Conservation (phyloP, 1,284 basidiomycete genomes). For the Rhodotorula sp. region DNA sequence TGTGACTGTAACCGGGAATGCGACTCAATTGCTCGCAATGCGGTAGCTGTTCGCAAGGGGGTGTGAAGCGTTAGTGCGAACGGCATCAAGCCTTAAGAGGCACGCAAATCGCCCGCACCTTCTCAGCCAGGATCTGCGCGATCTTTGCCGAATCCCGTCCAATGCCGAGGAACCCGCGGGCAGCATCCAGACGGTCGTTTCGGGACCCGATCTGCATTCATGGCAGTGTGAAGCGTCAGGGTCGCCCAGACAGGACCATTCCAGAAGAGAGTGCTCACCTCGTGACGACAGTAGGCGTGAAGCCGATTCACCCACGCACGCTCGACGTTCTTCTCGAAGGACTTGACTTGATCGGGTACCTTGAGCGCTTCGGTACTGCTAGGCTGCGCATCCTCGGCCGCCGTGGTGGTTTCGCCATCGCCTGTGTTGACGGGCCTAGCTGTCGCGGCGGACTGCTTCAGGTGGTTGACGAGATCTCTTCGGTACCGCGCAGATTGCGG, state of each 20-base stretch:
- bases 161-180: slow-evolving; percentile 76
- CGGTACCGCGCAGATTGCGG: slow-evolving; percentile 25
- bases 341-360: slow-evolving; percentile 47
- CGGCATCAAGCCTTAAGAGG: not conserved
- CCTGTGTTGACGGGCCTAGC: not conserved
- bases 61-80: not conserved
- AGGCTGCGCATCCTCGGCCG: not conserved
- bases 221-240: not conserved
- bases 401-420: too few relatives aligned
- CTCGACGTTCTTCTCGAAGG: slow-evolving; percentile 71
- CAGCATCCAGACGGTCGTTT: slow-evolving; percentile 66
- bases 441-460: slow-evolving; percentile 58
- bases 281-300: slow-evolving; percentile 49
- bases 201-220: slow-evolving; percentile 56
- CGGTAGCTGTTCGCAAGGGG: slow-evolving; percentile 57
- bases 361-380: slow-evolving; percentile 11
- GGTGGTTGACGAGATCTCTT: slow-evolving; percentile 12
- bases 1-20: slow-evolving; percentile 31
- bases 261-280: not conserved
- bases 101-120: slow-evolving; percentile 41
- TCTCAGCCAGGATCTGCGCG: not conserved
- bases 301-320: slow-evolving; percentile 67
- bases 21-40: slow-evolving; percentile 71
- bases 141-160: slow-evolving; percentile 51
- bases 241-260: not conserved